Base-by-base conservation (phyloP, 257 asterid species). In the Gardenia jasminoides region DNA sequence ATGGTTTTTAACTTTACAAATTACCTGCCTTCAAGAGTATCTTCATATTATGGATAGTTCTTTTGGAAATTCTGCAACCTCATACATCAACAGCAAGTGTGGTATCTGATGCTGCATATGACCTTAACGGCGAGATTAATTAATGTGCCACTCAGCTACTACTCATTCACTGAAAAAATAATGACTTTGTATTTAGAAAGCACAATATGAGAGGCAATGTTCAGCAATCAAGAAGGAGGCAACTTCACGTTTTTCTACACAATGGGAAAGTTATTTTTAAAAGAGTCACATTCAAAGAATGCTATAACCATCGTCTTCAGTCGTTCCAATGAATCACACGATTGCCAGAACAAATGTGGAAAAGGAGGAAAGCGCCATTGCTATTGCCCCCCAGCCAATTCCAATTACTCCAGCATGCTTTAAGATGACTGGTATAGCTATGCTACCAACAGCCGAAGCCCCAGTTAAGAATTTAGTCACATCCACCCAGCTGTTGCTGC, bases 351-450 rank as follows among this genome's bases (percentile, higher is more conserved):
- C 85, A 67, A 94, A 87, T 75, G 88, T 46, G 78, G 90, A 85
- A 70, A 86, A 93, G 31, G 99, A 94, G 6, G 97, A 91, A 75
- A 93, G 97, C 84, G 90, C 99, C 97, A 93, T 89, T 39, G 93
- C 89, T 84, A 94, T 78, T 43, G 99, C 98, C 48, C 98, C 99
- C 99, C 98, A 93, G 79, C 97, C 85, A 72, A n/a, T n/a, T n/a
- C n/a, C n/a, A n/a, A 94, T 94, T 28, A 94, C 86, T 52, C 96
- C 98, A 52, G 95, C 98, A 79, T 94, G 98, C 86, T 75, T n/a
- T n/a, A 94, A 86, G 83, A 94, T 89, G 56, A 93, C 76, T 15
- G 99, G 98, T 80, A 94, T 90, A 13, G 98, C 97, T 74, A 94
- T 81, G 88, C 99, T 94, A 66, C 99, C 99, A 76, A 92, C 92